phyloP scores from a whole-genome alignment of 352 stramenopile genomes.

The Saprolegnia parasitica region DNA sequence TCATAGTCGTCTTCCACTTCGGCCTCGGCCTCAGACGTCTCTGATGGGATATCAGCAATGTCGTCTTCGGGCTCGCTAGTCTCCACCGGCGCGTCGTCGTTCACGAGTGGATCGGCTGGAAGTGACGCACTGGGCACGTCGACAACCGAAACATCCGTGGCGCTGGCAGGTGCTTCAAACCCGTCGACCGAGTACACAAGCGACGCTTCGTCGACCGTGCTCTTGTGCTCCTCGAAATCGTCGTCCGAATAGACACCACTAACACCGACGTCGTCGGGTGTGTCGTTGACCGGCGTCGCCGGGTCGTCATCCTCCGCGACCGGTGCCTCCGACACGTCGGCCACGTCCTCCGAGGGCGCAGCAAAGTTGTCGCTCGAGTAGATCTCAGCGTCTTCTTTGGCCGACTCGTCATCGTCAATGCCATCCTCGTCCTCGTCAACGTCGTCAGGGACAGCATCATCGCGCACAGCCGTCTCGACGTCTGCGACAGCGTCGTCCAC shows the following conservation, averaged over 20 bases:
- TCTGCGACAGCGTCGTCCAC: neutral
- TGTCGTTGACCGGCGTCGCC: neutral
- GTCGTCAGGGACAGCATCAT: too few species aligned
- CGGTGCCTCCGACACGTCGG: neutral
- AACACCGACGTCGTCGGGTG: neutral
- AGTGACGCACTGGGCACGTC: too few species aligned
- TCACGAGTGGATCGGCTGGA: too few species aligned
- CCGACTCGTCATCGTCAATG: neutral
- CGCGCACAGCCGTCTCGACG: too few species aligned
- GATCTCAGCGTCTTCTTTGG: neutral
- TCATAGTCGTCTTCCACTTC: constrained; percentile 5
- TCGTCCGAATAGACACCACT: constrained; percentile 2
- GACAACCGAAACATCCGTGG: too few species aligned
- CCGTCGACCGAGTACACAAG: too few species aligned
- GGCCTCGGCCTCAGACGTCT: neutral
- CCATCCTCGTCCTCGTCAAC: neutral
- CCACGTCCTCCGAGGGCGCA: neutral
- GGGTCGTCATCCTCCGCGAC: constrained; percentile 4
- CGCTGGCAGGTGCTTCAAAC: too few species aligned
- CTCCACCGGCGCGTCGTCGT: neutral
- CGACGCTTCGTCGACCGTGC: neutral
- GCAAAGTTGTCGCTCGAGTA: constrained; percentile 9
- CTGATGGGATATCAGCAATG: neutral
- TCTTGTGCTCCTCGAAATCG: neutral
- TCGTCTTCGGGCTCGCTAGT: neutral